Base-by-base conservation (phyloP, 306 rosid species). In the Gastrolobium bilobum region DNA sequence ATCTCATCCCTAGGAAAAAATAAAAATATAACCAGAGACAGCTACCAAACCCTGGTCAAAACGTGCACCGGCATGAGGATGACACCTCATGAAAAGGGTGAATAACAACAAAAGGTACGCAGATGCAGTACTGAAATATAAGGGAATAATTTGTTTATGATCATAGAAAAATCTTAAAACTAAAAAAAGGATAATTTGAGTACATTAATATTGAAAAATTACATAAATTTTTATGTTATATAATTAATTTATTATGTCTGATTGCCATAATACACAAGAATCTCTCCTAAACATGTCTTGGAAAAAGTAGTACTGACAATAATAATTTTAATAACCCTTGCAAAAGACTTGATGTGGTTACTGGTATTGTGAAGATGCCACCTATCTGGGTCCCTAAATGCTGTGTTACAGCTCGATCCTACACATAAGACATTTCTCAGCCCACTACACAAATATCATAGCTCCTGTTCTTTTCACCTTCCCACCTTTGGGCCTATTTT, bases 351-450 rank as follows among this genome's bases (percentile, higher is more conserved):
- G 85, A 69, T 81, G 62, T 66, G 37, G 71, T 48, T 6, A 37
- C n/a, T 29, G 81, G 87, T 69, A 73, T 44, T 53, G 63, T 82
- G 87, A 75, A 64, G 78, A 50, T 65, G 74, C 53, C 85, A 84
- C 68, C 56, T 54, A 35, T 26, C 84, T 72, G 81, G 87, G 84
- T 39, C 88, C 86, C 54, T 0, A 42, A 71, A 13, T 66, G 64
- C 50, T 77, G 73, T 79, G 65, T 81, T 81, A 71, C 82, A 85
- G 83, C 82, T 73, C 76, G 81, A 65, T 43, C 68, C 6, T 39
- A 2, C 60, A 71, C 31, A 79, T 11, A 72, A 83, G 82, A 79
- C 87, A 86, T 79, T 82, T 71, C 57, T 33, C 34, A 46, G 20
- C 3, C 26, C 64, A 68, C 8, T 10, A 52, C 29, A 20, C 26